phyloP scores from a whole-genome alignment of 1,139 yeast genomes.

The Lodderomyces beijingensis region DNA sequence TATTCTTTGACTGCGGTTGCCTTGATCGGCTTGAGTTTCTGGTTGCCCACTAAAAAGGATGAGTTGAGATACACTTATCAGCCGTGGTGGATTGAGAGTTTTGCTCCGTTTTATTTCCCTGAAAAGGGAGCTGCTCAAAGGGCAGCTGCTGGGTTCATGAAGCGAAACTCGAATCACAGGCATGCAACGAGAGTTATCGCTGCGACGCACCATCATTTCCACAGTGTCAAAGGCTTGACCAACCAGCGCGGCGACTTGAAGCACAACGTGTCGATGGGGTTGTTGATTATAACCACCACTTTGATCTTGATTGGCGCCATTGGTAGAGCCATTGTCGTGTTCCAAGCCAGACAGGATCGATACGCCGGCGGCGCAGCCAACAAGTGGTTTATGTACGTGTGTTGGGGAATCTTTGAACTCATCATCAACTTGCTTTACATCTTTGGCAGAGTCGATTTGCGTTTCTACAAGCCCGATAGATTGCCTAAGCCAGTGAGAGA shows the following conservation, averaged over 20 bases:
- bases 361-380: slow-evolving; percentile 20
- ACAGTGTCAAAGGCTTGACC: slow-evolving; percentile 39
- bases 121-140: slow-evolving; percentile 33
- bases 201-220: slow-evolving; percentile 40
- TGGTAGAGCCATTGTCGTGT: slow-evolving; percentile 29
- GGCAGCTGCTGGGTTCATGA: slow-evolving; percentile 42
- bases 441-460: slow-evolving; percentile 42
- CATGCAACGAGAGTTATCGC: slow-evolving; percentile 44
- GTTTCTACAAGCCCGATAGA: slow-evolving; percentile 44
- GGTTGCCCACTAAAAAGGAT: slow-evolving; percentile 43
- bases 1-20: slow-evolving; percentile 34
- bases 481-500: slow-evolving; percentile 35
- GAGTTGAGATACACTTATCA: slow-evolving; percentile 42
- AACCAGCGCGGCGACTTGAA: slow-evolving; percentile 35
- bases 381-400: slow-evolving; percentile 31
- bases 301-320: slow-evolving; percentile 30
- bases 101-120: slow-evolving; percentile 41
- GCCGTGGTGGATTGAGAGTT: slow-evolving; percentile 47
- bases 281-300: slow-evolving; percentile 30
- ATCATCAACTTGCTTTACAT: slow-evolving; percentile 34
- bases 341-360: slow-evolving; percentile 22
- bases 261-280: slow-evolving; percentile 32
- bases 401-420: slow-evolving; percentile 39
- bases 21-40: slow-evolving; percentile 36
- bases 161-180: slow-evolving; percentile 40